Base-by-base conservation (phyloP, 352 stramenopile genomes). In the Globisporangium uncinulatum region DNA sequence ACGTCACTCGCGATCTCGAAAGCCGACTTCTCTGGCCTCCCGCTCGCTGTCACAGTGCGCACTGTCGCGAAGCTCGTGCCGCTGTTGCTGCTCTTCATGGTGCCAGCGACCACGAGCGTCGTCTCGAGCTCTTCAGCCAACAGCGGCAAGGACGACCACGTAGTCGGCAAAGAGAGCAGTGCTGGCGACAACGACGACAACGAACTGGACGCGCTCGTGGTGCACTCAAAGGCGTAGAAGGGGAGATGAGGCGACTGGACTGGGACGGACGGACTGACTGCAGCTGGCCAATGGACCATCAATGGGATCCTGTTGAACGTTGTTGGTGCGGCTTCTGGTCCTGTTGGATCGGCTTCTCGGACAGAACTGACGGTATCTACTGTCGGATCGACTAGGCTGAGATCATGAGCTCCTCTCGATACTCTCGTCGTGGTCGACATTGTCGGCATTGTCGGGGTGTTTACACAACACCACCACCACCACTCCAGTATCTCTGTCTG, bases 1-100 rank as follows among this genome's bases (percentile, higher is more conserved):
- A 78, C 24, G 58, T 87, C 85, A 55, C 67, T 91, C 44, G 53
- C 81, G 60, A 89, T 91, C 60, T 86, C 74, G 66, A 91, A 89
- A 67, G 76, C 67, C 47, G 66, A 91, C 66, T 91, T 89, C 47
- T 62, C 75, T 2, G 81, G 81, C 0, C 78, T 91, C 34, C 51
- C 73, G 36, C 32, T 70, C 15, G 81, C 78, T 1, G 74, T 89
- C 6, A 71, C 69, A n/a, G 65, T 87, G 36, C 81, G 81, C 52
- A 87, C 72, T 37, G 53, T 68, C 1, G 76, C 65, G 51, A 91
- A 91, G 54, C n/a, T 91, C n/a, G 57, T 80, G 56, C 81, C 81
- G 29, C 70, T 91, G 21, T 52, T 86, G 48, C 65, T 91, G 60
- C 65, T 91, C 36, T 87, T 78, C 51, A 87, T 91, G 78, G 79